Percentiles rank a stretch among this genome's conserved stretches.
Conservation (phyloP, 176 grass and related monocot species). For the Aegilops sharonensis region DNA sequence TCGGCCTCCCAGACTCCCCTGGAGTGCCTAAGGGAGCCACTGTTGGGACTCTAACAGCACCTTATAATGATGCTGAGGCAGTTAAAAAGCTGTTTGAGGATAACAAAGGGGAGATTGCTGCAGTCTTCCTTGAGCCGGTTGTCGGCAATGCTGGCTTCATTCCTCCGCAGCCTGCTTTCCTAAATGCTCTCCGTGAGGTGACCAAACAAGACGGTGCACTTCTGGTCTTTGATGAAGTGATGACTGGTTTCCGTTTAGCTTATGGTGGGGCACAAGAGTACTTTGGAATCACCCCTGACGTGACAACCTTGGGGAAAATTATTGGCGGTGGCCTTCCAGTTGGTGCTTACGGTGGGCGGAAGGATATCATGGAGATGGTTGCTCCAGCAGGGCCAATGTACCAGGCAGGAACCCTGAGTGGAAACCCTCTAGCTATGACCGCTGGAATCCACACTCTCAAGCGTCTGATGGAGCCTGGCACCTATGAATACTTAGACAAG, state of each 20-base stretch:
- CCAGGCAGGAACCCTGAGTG: conserved; percentile 97
- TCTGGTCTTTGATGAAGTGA: conserved; percentile 98
- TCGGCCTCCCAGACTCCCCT: conserved; percentile 95
- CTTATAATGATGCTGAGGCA: conserved; percentile 78
- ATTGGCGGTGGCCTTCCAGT: conserved; percentile 95
- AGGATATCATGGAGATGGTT: conserved; percentile 97
- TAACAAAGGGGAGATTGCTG: conserved; percentile 83
- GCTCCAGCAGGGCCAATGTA: conserved; percentile 96
- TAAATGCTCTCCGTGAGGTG: conserved; percentile 74
- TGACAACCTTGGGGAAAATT: conserved; percentile 91
- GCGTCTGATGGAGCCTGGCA: conserved; percentile 66
- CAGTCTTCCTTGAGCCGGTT: conserved; percentile 89
- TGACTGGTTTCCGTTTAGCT: conserved; percentile 92
- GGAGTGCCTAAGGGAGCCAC: conserved; percentile 90
- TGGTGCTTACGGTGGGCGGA: conserved; percentile 93
- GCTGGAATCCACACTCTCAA: conserved; percentile 94
- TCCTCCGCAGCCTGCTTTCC: conserved; percentile 60
- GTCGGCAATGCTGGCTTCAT: conserved; percentile 98
- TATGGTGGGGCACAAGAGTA: conserved; percentile 98
- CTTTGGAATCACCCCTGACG: conserved; percentile 88
- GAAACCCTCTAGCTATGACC: conserved; percentile 98
- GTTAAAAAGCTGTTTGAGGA: conserved; percentile 74
- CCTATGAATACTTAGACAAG: conserved; percentile 87
- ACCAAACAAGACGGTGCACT: conserved; percentile 79
- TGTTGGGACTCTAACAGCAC: conserved; percentile 65